phyloP scores from a whole-genome alignment of 345 rosid genomes.

The Melaleuca alternifolia region DNA sequence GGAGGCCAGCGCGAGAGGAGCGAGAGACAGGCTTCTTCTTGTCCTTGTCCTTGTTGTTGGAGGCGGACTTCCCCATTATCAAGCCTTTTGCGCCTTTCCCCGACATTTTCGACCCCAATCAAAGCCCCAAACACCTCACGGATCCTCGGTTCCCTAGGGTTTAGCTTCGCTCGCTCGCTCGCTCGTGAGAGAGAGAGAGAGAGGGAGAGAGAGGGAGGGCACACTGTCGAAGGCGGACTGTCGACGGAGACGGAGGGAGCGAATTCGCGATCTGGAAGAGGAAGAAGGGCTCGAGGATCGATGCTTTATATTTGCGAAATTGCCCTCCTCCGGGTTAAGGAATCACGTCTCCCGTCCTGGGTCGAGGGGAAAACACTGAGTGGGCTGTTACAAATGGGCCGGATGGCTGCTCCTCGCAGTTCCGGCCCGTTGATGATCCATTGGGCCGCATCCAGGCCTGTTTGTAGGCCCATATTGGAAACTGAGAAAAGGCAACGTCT shows the following conservation, averaged over 20 bases:
- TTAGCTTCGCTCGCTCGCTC: not conserved
- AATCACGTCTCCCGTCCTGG: not conserved
- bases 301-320: not conserved
- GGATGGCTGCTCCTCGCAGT: not conserved
- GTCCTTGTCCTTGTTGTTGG: slow-evolving; percentile 51
- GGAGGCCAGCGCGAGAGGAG: slow-evolving; percentile 79
- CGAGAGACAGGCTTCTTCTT: slow-evolving; percentile 70
- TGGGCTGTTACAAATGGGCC: not conserved
- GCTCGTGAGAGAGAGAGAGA: not conserved
- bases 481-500: not conserved
- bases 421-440: not conserved
- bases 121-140: not conserved
- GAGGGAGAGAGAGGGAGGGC: not conserved
- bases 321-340: not conserved
- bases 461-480: not conserved
- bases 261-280: not conserved
- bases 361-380: no score
- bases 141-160: not conserved
- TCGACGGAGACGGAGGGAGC: not conserved
- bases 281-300: not conserved
- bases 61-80: slow-evolving; percentile 53
- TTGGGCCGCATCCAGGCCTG: not conserved
- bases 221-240: not conserved
- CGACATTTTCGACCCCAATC: slow-evolving; percentile 35
- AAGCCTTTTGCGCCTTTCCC: slow-evolving; percentile 83